These are phyloP conservation scores for Ceratocystis huliohia DNA, from an alignment of 2,329 filamentous ascomycete genomes.

Conservation along the genomic window DNA sequence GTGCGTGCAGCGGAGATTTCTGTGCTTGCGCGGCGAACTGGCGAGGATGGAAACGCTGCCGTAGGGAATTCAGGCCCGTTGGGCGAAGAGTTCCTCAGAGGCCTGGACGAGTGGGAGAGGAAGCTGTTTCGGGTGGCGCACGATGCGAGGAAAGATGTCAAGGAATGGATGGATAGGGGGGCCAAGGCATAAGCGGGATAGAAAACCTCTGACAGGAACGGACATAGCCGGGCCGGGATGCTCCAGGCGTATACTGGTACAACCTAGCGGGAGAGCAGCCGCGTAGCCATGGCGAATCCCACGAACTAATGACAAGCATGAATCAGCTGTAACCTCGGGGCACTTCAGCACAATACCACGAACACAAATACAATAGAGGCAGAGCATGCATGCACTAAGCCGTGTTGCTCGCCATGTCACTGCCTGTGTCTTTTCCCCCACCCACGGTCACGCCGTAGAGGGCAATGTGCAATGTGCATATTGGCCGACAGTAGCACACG, in stretches of 20 bases:
- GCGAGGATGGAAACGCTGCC: slow-evolving; percentile 42
- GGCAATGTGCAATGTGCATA: background rate
- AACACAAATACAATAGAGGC: background rate
- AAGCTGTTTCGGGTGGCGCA: slow-evolving; percentile 61
- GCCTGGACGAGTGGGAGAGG: slow-evolving; percentile 82
- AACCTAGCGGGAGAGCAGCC: background rate
- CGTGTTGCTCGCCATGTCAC: background rate
- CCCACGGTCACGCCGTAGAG: background rate
- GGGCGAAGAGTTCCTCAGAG: slow-evolving; percentile 72
- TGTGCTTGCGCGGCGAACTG: slow-evolving; percentile 75
- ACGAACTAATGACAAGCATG: background rate
- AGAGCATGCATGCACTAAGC: background rate
- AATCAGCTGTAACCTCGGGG: background rate
- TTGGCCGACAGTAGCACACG: background rate
- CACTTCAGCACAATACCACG: background rate
- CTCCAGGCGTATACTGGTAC: background rate
- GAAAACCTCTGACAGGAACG: background rate
- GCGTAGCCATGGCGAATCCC: background rate
- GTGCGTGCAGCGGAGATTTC: slow-evolving; percentile 69
- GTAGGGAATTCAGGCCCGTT: slow-evolving; percentile 26
- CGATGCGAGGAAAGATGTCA: slow-evolving; percentile 56
- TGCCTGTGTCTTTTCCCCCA: background rate
- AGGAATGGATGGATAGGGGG: slow-evolving; percentile 55
- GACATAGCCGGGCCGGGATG: background rate
- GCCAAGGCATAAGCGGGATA: slow-evolving; percentile 27